These are phyloP conservation scores for Oldenlandia corymbosa DNA, from an alignment of 257 asterid species.

Conservation along the genomic window DNA sequence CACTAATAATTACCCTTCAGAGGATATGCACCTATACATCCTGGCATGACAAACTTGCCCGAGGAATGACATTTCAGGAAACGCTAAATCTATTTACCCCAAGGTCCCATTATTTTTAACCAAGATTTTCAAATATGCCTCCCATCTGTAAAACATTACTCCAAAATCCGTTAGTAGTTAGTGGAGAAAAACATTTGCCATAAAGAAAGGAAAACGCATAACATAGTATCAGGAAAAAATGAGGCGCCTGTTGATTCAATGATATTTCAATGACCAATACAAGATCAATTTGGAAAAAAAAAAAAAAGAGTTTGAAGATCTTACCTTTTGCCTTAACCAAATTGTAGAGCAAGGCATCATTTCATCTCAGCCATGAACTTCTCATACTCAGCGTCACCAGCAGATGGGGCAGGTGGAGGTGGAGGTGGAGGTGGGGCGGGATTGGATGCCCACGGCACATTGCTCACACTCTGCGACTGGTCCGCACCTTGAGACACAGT, in stretches of 20 bases:
- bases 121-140: not conserved
- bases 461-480: conserved; percentile 51
- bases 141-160: conserved; percentile 11
- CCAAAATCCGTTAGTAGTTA: conserved; percentile 5
- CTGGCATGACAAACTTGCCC: not conserved
- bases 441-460: conserved; percentile 80
- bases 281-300: not conserved
- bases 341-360: conserved; percentile 20
- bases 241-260: not conserved
- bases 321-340: conserved; percentile 30
- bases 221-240: not conserved
- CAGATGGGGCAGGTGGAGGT: conserved; percentile 56
- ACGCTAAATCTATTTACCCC: conserved; percentile 3
- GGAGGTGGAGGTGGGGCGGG: conserved; percentile 56
- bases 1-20: not conserved
- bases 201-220: not conserved
- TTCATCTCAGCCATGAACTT: conserved; percentile 96
- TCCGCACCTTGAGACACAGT: conserved; percentile 43
- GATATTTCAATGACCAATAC: not conserved
- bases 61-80: not conserved
- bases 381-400: conserved; percentile 77
- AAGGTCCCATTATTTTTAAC: not conserved
- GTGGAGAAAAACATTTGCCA: not conserved
- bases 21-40: conserved; percentile 10
- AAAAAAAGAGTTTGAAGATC: not conserved